Percentiles rank a stretch among this genome's conserved stretches.
These are phyloP conservation scores for Gossypioides kirkii DNA, from an alignment of 345 rosid genomes.

Conservation along the genomic window DNA sequence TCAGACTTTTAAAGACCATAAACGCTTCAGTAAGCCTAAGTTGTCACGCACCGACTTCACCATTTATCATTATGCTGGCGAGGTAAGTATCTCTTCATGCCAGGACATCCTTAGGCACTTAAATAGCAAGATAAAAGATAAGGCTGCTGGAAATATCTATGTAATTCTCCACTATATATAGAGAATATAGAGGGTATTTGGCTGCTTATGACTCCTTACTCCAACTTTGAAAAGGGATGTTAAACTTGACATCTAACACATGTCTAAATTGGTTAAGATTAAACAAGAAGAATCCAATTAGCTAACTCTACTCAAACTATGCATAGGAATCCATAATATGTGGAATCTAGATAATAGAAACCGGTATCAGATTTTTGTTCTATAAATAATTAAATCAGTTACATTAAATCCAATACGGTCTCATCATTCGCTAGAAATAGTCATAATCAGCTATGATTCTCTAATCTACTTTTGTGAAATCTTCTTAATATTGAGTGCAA, in stretches of 20 bases:
- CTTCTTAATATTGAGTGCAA: not conserved
- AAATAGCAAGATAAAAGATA: not conserved
- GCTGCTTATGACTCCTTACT: not conserved
- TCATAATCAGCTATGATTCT: not conserved
- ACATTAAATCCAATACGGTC: not conserved
- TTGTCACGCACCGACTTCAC: conserved; percentile 91
- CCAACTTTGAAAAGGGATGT: not conserved
- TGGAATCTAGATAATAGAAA: not conserved
- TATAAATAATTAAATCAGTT: not conserved
- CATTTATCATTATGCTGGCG: conserved; percentile 93
- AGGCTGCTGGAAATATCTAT: not conserved
- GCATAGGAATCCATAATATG: not conserved
- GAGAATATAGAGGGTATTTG: not conserved
- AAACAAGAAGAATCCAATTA: not conserved
- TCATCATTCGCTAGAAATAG: not conserved
- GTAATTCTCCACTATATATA: not conserved
- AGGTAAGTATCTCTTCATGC: conserved; percentile 48
- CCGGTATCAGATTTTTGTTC: not conserved
- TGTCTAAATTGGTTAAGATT: not conserved
- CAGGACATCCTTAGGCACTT: not conserved
- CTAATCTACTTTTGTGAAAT: conserved; percentile 6
- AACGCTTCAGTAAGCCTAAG: conserved; percentile 90
- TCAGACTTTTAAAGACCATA: conserved; percentile 80
- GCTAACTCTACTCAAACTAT: not conserved
- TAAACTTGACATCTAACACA: conserved; percentile 2